A percentile compares a stretch with the other conserved stretches of the same genome.
Evolutionary conservation across 352 stramenopile genomes (phyloP).

Genomic region (Pythium dissimile): DNA sequence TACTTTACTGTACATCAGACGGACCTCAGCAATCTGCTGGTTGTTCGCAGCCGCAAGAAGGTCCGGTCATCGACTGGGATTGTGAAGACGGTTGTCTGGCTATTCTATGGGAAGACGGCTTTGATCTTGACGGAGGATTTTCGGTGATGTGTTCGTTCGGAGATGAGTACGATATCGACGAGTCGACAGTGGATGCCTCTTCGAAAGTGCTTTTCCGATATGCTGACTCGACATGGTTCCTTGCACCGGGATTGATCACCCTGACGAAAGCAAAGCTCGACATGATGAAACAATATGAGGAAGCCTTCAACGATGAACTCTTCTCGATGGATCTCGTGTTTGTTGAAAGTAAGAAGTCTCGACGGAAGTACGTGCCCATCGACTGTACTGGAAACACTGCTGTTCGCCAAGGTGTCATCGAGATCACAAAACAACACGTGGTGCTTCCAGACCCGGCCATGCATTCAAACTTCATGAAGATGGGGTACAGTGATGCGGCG

Average conservation of each 20-base stretch:
- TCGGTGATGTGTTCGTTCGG: constrained; percentile 83
- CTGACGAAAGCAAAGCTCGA: constrained; percentile 73
- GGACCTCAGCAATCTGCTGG: neutral
- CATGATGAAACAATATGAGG: constrained; percentile 84
- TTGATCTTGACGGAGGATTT: constrained; percentile 77
- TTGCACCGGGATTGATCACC: constrained; percentile 59
- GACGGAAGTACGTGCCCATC: constrained; percentile 39
- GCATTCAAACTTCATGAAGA: constrained; percentile 80
- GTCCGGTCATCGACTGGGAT: constrained; percentile 74
- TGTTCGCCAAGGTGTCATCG: constrained; percentile 62
- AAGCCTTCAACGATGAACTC: constrained; percentile 76
- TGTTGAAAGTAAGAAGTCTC: constrained; percentile 44
- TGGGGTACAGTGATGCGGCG: constrained; percentile 68
- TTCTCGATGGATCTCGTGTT: constrained; percentile 81
- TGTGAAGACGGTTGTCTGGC: constrained; percentile 75
- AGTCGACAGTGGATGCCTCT: constrained; percentile 46
- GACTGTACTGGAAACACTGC: constrained; percentile 69
- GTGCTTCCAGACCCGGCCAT: constrained; percentile 72
- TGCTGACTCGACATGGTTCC: constrained; percentile 78
- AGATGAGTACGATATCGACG: constrained; percentile 63
- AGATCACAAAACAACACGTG: constrained; percentile 79
- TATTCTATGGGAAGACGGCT: constrained; percentile 73
- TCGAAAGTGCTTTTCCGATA: constrained; percentile 77
- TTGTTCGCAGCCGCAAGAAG: neutral
- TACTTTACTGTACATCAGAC: constrained; percentile 61